Conservation (phyloP, 1,139 yeast genomes). For the Chernovozyma aurita region DNA sequence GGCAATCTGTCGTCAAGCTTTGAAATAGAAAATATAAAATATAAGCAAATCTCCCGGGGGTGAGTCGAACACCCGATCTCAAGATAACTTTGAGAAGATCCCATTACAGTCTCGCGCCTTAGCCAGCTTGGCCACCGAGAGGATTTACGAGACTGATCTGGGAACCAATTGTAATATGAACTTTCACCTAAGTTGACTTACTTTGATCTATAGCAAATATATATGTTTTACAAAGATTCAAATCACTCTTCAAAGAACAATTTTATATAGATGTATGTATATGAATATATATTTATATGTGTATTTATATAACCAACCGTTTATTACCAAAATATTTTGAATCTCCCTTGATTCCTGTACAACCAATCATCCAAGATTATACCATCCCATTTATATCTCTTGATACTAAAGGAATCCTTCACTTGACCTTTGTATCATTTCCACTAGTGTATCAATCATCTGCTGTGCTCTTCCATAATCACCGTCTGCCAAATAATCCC, state of each 20-base stretch:
- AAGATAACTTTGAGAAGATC: slow-evolving; percentile 48
- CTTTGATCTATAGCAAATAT: too few species aligned
- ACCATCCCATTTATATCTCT: too few species aligned
- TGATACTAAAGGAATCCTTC: slow-evolving; percentile 10
- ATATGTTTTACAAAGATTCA: too few species aligned
- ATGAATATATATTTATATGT: neutral
- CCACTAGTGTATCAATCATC: slow-evolving; percentile 48
- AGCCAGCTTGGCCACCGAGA: slow-evolving; percentile 79
- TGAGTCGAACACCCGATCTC: slow-evolving; percentile 85
- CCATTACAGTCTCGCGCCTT: slow-evolving; percentile 79
- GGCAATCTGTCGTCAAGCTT: too few species aligned
- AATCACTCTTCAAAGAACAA: too few species aligned
- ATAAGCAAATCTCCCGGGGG: slow-evolving; percentile 60
- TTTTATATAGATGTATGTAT: neutral
- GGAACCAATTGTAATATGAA: too few species aligned
- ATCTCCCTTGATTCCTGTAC: too few species aligned
- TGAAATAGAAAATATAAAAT: neutral
- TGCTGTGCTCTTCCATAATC: slow-evolving; percentile 55
- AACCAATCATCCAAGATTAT: too few species aligned
- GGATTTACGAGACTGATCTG: slow-evolving; percentile 25
- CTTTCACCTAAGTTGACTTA: too few species aligned
- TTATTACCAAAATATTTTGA: neutral
- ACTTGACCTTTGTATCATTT: slow-evolving; percentile 24
- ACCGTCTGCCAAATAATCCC: slow-evolving; percentile 54
- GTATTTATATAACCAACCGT: too few species aligned